Evolutionary conservation across 2,329 filamentous ascomycete genomes (phyloP).

Genomic region (Aureobasidium sp.): DNA sequence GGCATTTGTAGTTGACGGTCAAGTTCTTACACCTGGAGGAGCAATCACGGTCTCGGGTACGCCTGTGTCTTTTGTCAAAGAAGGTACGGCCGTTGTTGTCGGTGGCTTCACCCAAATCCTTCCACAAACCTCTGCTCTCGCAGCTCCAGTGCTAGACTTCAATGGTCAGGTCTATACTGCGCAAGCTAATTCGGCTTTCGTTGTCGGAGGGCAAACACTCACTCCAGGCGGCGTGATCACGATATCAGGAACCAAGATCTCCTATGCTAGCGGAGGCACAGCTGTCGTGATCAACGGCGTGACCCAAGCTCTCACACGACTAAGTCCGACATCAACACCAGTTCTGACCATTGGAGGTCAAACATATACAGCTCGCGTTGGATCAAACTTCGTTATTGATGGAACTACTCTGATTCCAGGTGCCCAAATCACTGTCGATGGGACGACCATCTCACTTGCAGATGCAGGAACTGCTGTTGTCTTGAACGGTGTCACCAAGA

Average conservation of each 20-base stretch:
- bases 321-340: slow-evolving; percentile 16
- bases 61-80: slow-evolving; percentile 22
- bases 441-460: slow-evolving; percentile 20
- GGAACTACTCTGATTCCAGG: slow-evolving; percentile 22
- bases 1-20: slow-evolving; percentile 25
- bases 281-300: slow-evolving; percentile 23
- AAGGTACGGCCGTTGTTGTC: slow-evolving; percentile 22
- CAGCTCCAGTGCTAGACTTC: slow-evolving; percentile 15
- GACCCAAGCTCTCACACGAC: slow-evolving; percentile 15
- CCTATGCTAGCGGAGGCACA: slow-evolving; percentile 20
- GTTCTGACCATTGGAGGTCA: slow-evolving; percentile 21
- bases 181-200: slow-evolving; percentile 27
- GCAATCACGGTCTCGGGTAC: slow-evolving; percentile 21
- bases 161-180: slow-evolving; percentile 24
- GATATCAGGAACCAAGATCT: slow-evolving; percentile 22
- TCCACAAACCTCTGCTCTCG: neutral
- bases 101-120: slow-evolving; percentile 22
- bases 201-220: slow-evolving; percentile 21
- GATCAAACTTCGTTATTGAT: slow-evolving; percentile 26
- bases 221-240: slow-evolving; percentile 21
- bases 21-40: slow-evolving; percentile 22
- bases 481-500: slow-evolving; percentile 26
- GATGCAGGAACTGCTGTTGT: slow-evolving; percentile 24
- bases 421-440: slow-evolving; percentile 19
- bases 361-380: slow-evolving; percentile 25